A percentile compares a stretch with the other conserved stretches of the same genome.
These are phyloP conservation scores for Cylindricascospora bacillispora DNA, from an alignment of 1,139 yeast genomes.

Conservation along the genomic window DNA sequence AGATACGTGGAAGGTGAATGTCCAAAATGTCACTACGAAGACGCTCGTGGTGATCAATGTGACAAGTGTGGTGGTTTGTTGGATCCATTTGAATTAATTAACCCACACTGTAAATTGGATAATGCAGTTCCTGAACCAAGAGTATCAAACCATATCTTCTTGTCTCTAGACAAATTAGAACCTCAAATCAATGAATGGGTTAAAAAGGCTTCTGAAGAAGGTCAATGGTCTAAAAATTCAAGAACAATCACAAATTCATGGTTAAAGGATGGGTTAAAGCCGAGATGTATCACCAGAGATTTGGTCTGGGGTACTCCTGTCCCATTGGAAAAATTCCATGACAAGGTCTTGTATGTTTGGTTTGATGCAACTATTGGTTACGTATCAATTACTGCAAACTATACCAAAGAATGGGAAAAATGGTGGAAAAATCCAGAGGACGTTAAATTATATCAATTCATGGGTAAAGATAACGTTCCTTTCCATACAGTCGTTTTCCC, in stretches of 20 bases:
- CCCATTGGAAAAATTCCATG: constrained; percentile 68
- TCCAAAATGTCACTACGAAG: constrained; percentile 88
- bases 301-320: constrained; percentile 98
- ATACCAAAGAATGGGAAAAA: constrained; percentile 66
- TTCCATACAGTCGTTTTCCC: constrained; percentile 99
- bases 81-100: constrained; percentile 82
- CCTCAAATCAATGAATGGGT: constrained; percentile 64
- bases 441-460: constrained; percentile 82
- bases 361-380: constrained; percentile 97
- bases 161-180: constrained; percentile 74
- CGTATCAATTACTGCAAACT: constrained; percentile 89
- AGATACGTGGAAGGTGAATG: constrained; percentile 96
- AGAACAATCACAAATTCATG: constrained; percentile 80
- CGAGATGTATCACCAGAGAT: constrained; percentile 96
- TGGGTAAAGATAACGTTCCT: constrained; percentile 99
- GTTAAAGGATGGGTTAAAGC: constrained; percentile 85
- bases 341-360: constrained; percentile 95
- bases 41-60: constrained; percentile 99
- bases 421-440: constrained; percentile 92
- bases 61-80: constrained; percentile 86
- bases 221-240: constrained; percentile 87
- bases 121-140: constrained; percentile 66
- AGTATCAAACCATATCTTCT: constrained; percentile 75
- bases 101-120: constrained; percentile 93
- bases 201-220: constrained; percentile 49